Conservation (phyloP, 2,329 filamentous ascomycete species). For the Aquanectria penicillioides region DNA sequence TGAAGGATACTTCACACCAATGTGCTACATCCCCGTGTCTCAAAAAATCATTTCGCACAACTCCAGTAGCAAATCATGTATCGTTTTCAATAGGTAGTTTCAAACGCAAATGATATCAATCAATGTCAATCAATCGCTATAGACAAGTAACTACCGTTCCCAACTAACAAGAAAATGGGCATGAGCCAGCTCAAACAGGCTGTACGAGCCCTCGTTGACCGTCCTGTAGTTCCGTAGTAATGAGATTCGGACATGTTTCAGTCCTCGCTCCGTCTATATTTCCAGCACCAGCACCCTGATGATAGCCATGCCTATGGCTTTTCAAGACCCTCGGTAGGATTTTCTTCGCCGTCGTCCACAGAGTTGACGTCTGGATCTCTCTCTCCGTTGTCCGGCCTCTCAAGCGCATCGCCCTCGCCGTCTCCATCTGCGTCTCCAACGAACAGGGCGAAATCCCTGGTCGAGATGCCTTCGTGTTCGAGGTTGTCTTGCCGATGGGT, state of each 20-base stretch:
- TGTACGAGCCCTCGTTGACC: background rate
- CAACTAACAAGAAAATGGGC: background rate
- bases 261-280: background rate
- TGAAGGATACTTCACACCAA: no score
- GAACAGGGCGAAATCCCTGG: constrained; percentile 2
- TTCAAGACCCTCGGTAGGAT: background rate
- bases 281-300: constrained; percentile 1
- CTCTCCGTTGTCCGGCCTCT: background rate
- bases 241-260: constrained; percentile 1
- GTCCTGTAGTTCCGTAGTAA: background rate
- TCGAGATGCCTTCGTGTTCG: background rate
- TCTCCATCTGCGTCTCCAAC: background rate
- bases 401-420: background rate
- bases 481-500: background rate
- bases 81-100: background rate
- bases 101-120: no score
- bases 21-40: no score
- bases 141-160: background rate
- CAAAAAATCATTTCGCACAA: background rate
- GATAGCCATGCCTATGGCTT: constrained; percentile 14
- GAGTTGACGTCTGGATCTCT: background rate
- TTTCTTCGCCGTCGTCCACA: background rate
- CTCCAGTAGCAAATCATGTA: background rate
- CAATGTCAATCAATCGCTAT: constrained; percentile 10
- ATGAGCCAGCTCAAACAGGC: background rate